Conservation (phyloP, 257 asterid species). For the Scutellaria minor region DNA sequence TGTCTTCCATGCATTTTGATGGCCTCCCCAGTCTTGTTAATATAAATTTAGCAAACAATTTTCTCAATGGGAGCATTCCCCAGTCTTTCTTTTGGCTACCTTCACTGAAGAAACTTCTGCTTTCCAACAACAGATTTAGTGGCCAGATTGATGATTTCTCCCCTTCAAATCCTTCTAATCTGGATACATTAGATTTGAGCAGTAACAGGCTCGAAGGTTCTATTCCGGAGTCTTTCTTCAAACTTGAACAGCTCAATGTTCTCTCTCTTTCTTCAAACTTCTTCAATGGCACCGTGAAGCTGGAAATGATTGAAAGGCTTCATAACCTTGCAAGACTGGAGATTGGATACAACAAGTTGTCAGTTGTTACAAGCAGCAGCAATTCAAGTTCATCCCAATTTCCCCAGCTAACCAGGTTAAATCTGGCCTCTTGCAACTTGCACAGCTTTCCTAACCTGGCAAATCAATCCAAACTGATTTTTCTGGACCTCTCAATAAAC, state of each 20-base stretch:
- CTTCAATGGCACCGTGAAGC: conserved; percentile 41
- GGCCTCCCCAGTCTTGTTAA: conserved; percentile 41
- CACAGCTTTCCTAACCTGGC: conserved; percentile 42
- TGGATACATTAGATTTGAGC: conserved; percentile 50
- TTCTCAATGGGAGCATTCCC: conserved; percentile 50
- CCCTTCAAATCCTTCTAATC: conserved; percentile 19
- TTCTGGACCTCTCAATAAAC: conserved; percentile 60
- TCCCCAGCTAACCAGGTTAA: conserved; percentile 40
- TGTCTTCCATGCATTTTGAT: conserved; percentile 47
- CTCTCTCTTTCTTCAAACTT: conserved; percentile 46
- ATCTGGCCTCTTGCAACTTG: conserved; percentile 61
- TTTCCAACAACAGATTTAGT: conserved; percentile 47
- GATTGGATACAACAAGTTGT: conserved; percentile 56
- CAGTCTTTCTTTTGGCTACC: conserved; percentile 47
- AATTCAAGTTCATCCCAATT: conserved; percentile 23
- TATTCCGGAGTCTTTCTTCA: conserved; percentile 45
- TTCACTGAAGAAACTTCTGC: conserved; percentile 42
- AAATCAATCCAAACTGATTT: conserved; percentile 26
- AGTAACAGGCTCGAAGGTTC: conserved; percentile 44
- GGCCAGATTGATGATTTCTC: conserved; percentile 44
- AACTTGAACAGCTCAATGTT: conserved; percentile 34
- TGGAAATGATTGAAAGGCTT: conserved; percentile 38
- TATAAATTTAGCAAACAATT: conserved; percentile 45
- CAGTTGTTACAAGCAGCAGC: conserved; percentile 34
- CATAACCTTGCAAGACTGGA: conserved; percentile 51